A percentile compares a stretch with the other conserved stretches of the same genome.
Conservation (phyloP, 1,139 yeast genomes). For the Diutina ranongensis region DNA sequence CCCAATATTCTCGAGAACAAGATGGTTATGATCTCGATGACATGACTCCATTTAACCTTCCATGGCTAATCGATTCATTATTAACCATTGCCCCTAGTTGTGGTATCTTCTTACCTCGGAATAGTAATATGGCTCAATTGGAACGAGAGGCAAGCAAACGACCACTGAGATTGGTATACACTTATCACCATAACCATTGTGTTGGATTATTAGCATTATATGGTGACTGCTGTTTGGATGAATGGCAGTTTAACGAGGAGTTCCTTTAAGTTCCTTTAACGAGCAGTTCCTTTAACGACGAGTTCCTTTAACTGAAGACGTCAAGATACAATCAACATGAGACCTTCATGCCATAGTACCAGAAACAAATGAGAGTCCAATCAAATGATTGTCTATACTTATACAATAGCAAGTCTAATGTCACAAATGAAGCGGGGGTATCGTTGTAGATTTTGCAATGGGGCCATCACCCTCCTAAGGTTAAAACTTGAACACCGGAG, state of each 20-base stretch:
- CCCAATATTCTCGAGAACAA: conserved; percentile 35
- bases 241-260: background rate
- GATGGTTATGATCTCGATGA: conserved; percentile 11
- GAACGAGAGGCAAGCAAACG: background rate
- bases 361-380: too few species aligned
- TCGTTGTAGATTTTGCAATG: too few species aligned
- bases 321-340: too few species aligned
- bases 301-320: too few species aligned
- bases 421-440: too few species aligned
- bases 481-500: background rate
- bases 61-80: conserved; percentile 32
- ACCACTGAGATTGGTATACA: conserved; percentile 30
- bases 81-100: conserved; percentile 37
- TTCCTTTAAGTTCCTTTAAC: background rate
- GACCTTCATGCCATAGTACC: too few species aligned
- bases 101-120: conserved; percentile 68
- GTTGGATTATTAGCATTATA: conserved; percentile 40
- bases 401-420: too few species aligned
- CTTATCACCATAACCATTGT: conserved; percentile 28
- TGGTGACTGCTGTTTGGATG: background rate
- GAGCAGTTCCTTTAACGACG: too few species aligned
- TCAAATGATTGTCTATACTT: too few species aligned
- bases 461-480: too few species aligned
- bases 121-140: conserved; percentile 49
- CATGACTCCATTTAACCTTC: conserved; percentile 40